A percentile compares a stretch with the other conserved stretches of the same genome.
Evolutionary conservation across 331 rosid genomes (phyloP).

Genomic region (Pyrus hybrid): DNA sequence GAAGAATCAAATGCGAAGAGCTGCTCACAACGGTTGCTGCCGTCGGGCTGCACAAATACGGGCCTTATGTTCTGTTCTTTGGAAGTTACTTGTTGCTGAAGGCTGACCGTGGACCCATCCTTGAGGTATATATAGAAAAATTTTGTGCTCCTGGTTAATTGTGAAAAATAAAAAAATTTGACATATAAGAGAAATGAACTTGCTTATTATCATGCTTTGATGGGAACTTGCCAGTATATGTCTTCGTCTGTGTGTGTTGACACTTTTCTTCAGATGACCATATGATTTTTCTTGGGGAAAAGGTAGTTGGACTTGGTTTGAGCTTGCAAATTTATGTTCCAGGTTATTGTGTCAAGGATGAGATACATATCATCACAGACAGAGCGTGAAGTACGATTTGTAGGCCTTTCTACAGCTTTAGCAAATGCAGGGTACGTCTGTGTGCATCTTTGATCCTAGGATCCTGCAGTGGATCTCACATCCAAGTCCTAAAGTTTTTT

Average conservation of each 20-base stretch:
- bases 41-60: no score
- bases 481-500: not conserved
- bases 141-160: conserved; percentile 3
- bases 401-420: conserved; percentile 94
- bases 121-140: conserved; percentile 58
- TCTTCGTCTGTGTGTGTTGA: not conserved
- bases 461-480: not conserved
- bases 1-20: conserved; percentile 97
- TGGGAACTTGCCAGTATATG: not conserved
- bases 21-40: conserved; percentile 96
- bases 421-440: conserved; percentile 87
- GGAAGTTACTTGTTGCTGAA: no score
- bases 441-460: not conserved
- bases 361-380: conserved; percentile 98
- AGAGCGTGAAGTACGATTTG: conserved; percentile 76
- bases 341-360: conserved; percentile 99
- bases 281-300: not conserved
- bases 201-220: not conserved
- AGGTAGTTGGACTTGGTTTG: not conserved
- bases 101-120: conserved; percentile 99
- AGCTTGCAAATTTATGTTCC: conserved; percentile 22
- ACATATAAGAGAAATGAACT: not conserved
- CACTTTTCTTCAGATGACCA: not conserved
- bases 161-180: not conserved
- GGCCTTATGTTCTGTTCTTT: no score